Conservation (phyloP, 2,329 filamentous ascomycete genomes). For the Talaromyces sp. region DNA sequence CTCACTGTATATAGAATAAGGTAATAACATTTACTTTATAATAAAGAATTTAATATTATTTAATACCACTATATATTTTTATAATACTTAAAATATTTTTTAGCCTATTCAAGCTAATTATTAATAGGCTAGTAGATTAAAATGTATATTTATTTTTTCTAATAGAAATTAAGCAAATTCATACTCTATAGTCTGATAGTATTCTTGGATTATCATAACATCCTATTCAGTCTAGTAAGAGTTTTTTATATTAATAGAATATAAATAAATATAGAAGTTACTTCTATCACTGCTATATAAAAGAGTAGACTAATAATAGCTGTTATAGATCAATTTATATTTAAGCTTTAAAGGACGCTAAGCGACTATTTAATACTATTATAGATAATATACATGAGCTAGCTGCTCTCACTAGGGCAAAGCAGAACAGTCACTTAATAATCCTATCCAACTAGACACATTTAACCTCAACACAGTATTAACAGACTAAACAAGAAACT, state of each 20-base stretch:
- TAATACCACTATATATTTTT: no score
- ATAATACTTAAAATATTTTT: no score
- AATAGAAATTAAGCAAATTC: conserved; percentile 41
- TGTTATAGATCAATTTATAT: conserved; percentile 54
- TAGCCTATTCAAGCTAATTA: no score
- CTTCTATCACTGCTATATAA: conserved; percentile 57
- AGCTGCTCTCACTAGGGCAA: conserved; percentile 46
- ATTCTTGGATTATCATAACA: conserved; percentile 53
- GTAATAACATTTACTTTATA: no score
- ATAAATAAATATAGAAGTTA: conserved; percentile 53
- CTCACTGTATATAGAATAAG: no score
- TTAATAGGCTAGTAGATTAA: no score
- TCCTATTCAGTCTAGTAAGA: conserved; percentile 44
- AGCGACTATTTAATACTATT: conserved; percentile 22
- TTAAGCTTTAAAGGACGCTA: conserved; percentile 15
- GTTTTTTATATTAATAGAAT: conserved; percentile 50
- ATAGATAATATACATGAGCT: conserved; percentile 26
- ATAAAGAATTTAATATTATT: no score
- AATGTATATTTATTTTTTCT: background rate
- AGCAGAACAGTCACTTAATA: conserved; percentile 41
- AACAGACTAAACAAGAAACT: conserved; percentile 22
- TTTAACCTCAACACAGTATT: conserved; percentile 45
- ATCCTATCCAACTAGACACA: conserved; percentile 54
- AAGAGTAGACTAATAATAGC: conserved; percentile 55
- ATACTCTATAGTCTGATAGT: conserved; percentile 57